Base-by-base conservation (phyloP, 495 filamentous ascomycete species). In the Neurospora africana region DNA sequence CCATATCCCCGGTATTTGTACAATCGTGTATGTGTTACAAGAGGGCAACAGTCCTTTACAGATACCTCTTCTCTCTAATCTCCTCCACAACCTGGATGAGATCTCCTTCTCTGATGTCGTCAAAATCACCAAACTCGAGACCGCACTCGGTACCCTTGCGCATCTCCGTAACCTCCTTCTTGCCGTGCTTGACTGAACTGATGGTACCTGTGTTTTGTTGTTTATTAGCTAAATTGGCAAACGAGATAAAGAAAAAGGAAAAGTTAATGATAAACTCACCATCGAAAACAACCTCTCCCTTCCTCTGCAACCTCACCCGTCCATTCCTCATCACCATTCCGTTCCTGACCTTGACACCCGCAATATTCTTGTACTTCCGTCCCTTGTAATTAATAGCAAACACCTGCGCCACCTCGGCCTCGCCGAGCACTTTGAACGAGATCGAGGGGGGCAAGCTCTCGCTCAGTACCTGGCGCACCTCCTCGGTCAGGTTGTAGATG, bases 141-240 rank as follows among this genome's bases (percentile, higher is more conserved):
- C 96, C 96, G 76, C 96, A 99, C 79, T 99, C 96, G 53, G 84
- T 89, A 47, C 92, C 94, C 84, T 97, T 98, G 76, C 89, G 90
- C 89, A 95, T 94, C 77, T 97, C 92, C 9, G 84, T 83, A 8
- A 94, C 90, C 77, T 97, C 92, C 75, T 97, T 95, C 86, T 98
- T 96, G 78, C 91, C 88, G 75, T 95, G 91, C 84, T 95, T 98
- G 38, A 99, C 87, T 3, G 91, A 92, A 23, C 87, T 84, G 17
- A 98, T 85, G 10, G 85, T 83, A 70, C 94, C 94, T 97, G 68
- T 40, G 9, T 38, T 38, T 38, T 38, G 37, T 19, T 5, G 19
- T 69, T 40, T 10, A 47, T 78, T 71, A 77, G 36, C 37, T 11
- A 10, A 38, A 38, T 11, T 38, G 37, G 9, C 37, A 38, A 36